Percentiles rank a stretch among this genome's conserved stretches.
phyloP scores from a whole-genome alignment of 257 asterid genomes.

The Ophiorrhiza pumila region DNA sequence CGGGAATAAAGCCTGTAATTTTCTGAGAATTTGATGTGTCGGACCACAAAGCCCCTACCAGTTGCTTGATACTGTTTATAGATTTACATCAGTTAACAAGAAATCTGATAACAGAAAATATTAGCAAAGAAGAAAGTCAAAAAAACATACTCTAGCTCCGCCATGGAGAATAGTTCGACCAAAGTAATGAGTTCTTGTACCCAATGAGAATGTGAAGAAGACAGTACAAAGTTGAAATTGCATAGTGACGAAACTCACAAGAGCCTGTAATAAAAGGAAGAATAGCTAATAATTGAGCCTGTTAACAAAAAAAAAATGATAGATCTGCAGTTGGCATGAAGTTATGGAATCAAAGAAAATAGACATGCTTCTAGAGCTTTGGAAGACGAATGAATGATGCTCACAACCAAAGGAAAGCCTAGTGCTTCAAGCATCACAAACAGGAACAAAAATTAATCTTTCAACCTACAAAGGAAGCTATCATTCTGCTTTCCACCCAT shows the following conservation, averaged over 20 bases:
- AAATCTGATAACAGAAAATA: constrained; percentile 5
- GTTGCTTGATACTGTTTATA: constrained; percentile 91
- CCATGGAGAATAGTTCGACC: constrained; percentile 99
- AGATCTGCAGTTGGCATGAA: not conserved
- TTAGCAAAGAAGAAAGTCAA: constrained; percentile 19
- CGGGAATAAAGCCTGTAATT: constrained; percentile 95
- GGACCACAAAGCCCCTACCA: constrained; percentile 95
- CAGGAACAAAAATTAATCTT: not conserved
- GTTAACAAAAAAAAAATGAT: not conserved
- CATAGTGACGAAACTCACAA: constrained; percentile 92
- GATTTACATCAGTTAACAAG: constrained; percentile 14
- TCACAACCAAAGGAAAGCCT: not conserved
- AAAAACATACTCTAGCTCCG: constrained; percentile 75
- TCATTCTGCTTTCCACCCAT: not conserved
- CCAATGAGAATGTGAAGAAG: constrained; percentile 92
- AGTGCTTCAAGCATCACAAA: not conserved
- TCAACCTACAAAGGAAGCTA: not conserved
- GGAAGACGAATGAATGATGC: not conserved
- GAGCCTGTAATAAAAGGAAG: constrained; percentile 52
- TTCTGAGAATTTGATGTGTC: constrained; percentile 92
- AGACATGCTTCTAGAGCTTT: not conserved
- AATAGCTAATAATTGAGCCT: not conserved
- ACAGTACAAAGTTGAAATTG: constrained; percentile 95
- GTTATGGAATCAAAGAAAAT: not conserved
- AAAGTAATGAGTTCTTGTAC: constrained; percentile 94